Evolutionary conservation across 23 red algal genomes (phyloP), one percentile per base, ranked within the genome.

Genomic region (Gracilaria domingensis): DNA sequence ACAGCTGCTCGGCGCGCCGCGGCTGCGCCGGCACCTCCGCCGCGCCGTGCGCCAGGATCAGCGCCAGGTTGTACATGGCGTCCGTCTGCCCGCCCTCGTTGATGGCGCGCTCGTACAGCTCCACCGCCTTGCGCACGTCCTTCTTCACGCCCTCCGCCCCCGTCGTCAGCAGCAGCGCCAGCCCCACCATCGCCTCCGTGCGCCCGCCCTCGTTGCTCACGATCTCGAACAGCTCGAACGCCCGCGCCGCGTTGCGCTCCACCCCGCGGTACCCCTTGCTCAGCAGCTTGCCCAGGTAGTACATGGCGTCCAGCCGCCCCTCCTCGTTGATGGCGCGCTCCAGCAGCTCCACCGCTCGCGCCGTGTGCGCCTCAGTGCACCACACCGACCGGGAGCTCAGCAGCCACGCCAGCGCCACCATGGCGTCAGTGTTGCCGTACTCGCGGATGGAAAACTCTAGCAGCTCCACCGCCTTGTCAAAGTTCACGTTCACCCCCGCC

Each of bases 21-120:
- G 81, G 57, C 0, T 85, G 3, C 7, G 60, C 60, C 2, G 28
- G 16, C 35, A 85, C 55, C 2, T 32, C 81, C 17, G 44, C 81
- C 3, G 33, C 33, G 18, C 81, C 81, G 57, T 67, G 25, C 17
- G 24, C 34, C 2, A 85, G 81, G 0, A 85, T 0, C 7, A 65
- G 33, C 4, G 57, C 81, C 4, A 85, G 81, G 62, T 85, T 48
- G 37, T 45, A 36, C 81, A 85, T 85, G 0, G 81, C 57, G 51
- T 70, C 62, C 2, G 60, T 67, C 55, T 25, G 39, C 2, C 54
- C 48, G 7, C 54, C 49, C 39, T 80, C 76, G 12, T 49, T 54
- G 30, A 80, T 80, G 2, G 76, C 76, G 1, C 54, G n/a, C 39
- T 80, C 76, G 24, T 80, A 80, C 48, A 80, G 48, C 9, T n/a